These are phyloP conservation scores for Candida pseudoglaebosa DNA, from an alignment of 805 yeast species.

Conservation along the genomic window DNA sequence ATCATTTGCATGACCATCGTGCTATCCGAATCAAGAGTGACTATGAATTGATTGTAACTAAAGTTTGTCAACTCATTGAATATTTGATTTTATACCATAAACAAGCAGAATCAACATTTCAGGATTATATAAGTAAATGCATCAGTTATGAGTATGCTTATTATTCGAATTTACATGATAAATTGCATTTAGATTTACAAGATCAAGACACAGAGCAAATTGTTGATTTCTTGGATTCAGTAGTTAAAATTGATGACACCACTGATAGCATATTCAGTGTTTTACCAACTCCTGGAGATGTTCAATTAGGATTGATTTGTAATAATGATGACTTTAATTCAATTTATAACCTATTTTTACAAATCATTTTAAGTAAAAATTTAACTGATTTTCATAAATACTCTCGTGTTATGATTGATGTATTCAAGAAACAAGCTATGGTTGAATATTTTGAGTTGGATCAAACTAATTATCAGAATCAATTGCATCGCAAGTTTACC, in stretches of 20 bases:
- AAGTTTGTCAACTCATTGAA: constrained; percentile 14
- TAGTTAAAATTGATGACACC: constrained; percentile 10
- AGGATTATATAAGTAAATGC: constrained; percentile 16
- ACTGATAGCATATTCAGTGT: constrained; percentile 18
- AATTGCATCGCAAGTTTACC: background rate
- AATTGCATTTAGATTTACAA: constrained; percentile 12
- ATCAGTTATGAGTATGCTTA: constrained; percentile 15
- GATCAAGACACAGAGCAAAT: constrained; percentile 21
- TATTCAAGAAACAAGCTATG: constrained; percentile 4
- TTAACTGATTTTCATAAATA: constrained; percentile 1
- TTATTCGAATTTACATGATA: constrained; percentile 14
- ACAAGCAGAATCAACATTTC: constrained; percentile 15
- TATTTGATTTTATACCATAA: constrained; percentile 12
- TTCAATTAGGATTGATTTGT: constrained; percentile 13
- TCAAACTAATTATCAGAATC: background rate
- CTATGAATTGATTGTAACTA: constrained; percentile 13
- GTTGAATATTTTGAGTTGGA: constrained; percentile 4
- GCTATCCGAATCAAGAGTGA: constrained; percentile 15
- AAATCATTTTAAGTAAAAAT: background rate
- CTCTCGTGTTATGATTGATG: constrained; percentile 3
- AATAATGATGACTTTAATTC: constrained; percentile 16
- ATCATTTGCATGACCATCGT: constrained; percentile 2
- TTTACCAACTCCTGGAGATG: constrained; percentile 1
- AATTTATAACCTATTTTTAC: constrained; percentile 2
- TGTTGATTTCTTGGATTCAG: constrained; percentile 16